These are phyloP conservation scores for Dryas octopetala DNA, from an alignment of 306 rosid species.

Conservation along the genomic window DNA sequence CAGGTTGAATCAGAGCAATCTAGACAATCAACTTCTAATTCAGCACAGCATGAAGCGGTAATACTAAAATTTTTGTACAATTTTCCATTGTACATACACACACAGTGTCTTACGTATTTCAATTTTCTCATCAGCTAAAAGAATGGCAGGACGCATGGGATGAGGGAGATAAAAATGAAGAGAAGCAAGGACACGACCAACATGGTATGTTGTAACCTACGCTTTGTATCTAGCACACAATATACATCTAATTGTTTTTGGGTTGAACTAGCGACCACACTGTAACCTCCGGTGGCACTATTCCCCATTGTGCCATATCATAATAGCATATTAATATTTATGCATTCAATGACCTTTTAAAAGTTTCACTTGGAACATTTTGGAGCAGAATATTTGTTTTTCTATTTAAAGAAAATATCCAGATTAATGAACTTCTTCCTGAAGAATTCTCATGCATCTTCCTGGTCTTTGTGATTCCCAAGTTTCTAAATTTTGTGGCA, in stretches of 20 bases:
- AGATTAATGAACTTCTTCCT: neutral
- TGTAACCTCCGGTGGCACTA: neutral
- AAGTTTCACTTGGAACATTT: neutral
- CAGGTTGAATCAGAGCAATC: conserved; percentile 63
- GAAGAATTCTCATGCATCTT: neutral
- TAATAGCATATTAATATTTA: neutral
- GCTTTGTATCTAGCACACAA: neutral
- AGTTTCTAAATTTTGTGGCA: neutral
- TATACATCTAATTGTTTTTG: neutral
- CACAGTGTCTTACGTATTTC: conserved; percentile 18
- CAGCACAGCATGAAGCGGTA: conserved; percentile 54
- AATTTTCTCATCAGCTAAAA: conserved; percentile 46
- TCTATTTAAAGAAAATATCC: neutral
- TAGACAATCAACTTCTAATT: conserved; percentile 53
- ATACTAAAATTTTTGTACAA: conserved; percentile 8
- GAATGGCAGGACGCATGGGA: conserved; percentile 96
- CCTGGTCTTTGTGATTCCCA: neutral
- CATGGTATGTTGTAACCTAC: conserved; percentile 44
- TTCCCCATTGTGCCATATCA: neutral
- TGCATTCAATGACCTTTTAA: neutral
- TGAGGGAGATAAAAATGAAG: conserved; percentile 50
- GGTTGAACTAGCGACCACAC: neutral
- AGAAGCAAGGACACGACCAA: conserved; percentile 42
- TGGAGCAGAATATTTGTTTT: neutral
- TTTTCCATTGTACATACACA: neutral